phyloP scores from a whole-genome alignment of 129 eudicot genomes.

The Heracleum sosnowskyi region DNA sequence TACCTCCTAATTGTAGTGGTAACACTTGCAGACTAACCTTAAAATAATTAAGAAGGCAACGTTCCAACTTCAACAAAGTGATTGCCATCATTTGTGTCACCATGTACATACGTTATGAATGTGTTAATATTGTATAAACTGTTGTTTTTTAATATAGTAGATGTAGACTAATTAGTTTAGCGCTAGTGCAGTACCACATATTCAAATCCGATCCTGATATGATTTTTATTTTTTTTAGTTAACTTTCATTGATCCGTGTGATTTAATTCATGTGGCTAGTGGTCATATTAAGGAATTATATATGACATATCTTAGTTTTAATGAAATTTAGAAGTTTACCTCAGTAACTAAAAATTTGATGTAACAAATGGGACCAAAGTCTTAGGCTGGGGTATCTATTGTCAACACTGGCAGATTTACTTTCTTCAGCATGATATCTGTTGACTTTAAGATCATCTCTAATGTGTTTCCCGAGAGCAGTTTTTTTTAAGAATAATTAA shows the following conservation, averaged over 20 bases:
- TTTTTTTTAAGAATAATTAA: neutral
- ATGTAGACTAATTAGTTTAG: neutral
- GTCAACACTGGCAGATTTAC: neutral
- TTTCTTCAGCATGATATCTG: neutral
- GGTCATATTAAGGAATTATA: neutral
- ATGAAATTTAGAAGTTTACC: neutral
- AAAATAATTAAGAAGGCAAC: neutral
- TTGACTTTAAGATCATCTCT: neutral
- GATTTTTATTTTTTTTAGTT: neutral
- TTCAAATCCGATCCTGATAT: neutral
- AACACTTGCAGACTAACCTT: neutral
- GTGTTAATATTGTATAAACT: neutral
- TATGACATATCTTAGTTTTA: neutral
- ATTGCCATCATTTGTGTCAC: neutral
- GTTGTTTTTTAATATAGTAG: neutral
- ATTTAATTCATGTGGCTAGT: neutral
- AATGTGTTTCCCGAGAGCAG: neutral
- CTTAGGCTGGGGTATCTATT: neutral
- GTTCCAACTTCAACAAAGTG: neutral
- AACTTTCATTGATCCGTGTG: neutral
- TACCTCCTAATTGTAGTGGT: neutral
- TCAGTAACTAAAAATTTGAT: neutral
- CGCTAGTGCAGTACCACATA: neutral
- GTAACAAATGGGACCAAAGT: neutral
- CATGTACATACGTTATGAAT: neutral